These are phyloP conservation scores for Aquilaria agallochum DNA, from an alignment of 441 rosid genomes.

Conservation along the genomic window DNA sequence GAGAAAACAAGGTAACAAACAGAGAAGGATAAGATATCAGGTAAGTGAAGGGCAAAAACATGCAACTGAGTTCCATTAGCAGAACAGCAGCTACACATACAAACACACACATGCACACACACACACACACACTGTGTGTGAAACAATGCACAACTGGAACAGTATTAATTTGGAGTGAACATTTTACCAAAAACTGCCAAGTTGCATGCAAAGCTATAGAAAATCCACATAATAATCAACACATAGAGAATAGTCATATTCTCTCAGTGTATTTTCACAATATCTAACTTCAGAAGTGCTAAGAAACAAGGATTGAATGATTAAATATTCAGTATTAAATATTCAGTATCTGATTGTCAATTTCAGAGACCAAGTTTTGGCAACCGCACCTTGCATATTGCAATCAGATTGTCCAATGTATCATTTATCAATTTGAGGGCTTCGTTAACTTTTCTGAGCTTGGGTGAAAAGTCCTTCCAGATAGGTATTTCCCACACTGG, in stretches of 20 bases:
- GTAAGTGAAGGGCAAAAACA: neutral
- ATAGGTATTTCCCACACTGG: conserved; percentile 94
- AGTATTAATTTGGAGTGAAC: too few species aligned
- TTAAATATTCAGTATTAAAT: too few species aligned
- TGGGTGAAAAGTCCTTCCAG: conserved; percentile 93
- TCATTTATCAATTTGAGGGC: conserved; percentile 85
- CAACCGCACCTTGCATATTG: conserved; percentile 77
- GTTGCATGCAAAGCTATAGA: too few species aligned
- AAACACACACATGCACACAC: neutral
- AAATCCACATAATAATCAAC: too few species aligned
- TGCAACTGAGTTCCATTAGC: neutral
- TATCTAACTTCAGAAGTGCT: too few species aligned
- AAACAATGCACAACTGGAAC: too few species aligned
- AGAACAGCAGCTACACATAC: neutral
- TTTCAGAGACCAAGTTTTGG: too few species aligned
- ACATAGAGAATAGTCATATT: too few species aligned
- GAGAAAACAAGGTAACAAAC: neutral
- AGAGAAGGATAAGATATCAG: neutral
- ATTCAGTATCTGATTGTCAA: too few species aligned
- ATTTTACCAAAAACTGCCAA: too few species aligned
- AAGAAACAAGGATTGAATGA: too few species aligned
- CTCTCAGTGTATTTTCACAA: too few species aligned
- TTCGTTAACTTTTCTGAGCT: conserved; percentile 69
- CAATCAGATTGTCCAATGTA: conserved; percentile 73
- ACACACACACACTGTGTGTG: neutral